These are phyloP conservation scores for Conoideocrella luteorostrata DNA, from an alignment of 2,329 filamentous ascomycete genomes.

Conservation along the genomic window DNA sequence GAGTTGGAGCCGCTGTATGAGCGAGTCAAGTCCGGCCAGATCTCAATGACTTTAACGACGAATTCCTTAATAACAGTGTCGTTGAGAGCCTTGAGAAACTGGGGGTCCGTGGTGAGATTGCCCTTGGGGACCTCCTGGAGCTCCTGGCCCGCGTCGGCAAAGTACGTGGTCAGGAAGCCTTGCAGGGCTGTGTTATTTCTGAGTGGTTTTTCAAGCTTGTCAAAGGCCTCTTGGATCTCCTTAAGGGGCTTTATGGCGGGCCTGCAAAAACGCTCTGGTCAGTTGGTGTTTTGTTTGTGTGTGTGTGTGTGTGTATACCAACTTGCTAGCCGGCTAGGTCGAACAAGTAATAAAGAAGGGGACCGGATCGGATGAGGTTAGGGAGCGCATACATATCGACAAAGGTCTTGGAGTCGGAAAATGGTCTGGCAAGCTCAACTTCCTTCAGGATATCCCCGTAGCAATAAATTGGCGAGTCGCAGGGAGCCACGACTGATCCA, in stretches of 20 bases:
- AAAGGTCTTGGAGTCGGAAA: conserved; percentile 64
- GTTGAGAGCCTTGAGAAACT: conserved; percentile 50
- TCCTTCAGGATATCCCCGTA: conserved; percentile 56
- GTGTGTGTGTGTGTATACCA: too few species aligned
- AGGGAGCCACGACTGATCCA: conserved; percentile 55
- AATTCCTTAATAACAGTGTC: conserved; percentile 56
- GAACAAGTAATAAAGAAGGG: too few species aligned
- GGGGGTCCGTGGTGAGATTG: conserved; percentile 48
- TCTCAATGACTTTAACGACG: conserved; percentile 56
- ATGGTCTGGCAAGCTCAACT: conserved; percentile 57
- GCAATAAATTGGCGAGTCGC: conserved; percentile 63
- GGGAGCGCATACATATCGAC: conserved; percentile 54
- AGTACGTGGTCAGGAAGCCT: conserved; percentile 56
- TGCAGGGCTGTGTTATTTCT: conserved; percentile 57
- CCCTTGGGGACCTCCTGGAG: conserved; percentile 46
- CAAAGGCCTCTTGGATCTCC: conserved; percentile 56
- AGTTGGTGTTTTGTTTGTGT: too few species aligned
- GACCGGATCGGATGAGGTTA: too few species aligned
- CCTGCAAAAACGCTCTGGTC: conserved; percentile 25
- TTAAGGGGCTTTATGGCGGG: conserved; percentile 53
- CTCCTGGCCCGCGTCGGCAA: conserved; percentile 58
- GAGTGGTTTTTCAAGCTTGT: conserved; percentile 52
- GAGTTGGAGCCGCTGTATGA: conserved; percentile 44
- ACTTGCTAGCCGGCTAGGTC: neutral
- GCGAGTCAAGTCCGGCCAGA: conserved; percentile 63